phyloP scores from a whole-genome alignment of 2,329 filamentous ascomycete species.

The Coniochaeta sp. region DNA sequence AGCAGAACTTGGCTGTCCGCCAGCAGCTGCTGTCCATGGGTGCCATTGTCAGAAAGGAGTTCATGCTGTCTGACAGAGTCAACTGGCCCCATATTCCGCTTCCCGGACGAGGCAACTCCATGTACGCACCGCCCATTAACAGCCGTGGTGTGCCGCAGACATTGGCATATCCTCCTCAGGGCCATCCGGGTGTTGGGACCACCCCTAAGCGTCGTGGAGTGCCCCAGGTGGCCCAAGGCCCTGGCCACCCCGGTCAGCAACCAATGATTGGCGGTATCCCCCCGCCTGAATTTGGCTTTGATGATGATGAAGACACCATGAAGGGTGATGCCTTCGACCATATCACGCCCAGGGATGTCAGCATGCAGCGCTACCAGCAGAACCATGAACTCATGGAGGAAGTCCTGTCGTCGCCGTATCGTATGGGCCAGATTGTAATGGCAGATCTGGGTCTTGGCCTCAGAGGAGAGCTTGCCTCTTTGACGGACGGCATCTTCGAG shows the following conservation, averaged over 20 bases:
- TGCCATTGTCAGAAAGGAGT: slow-evolving; percentile 82
- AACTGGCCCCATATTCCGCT: slow-evolving; percentile 85
- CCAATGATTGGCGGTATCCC: slow-evolving; percentile 14
- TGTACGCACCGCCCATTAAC: slow-evolving; percentile 38
- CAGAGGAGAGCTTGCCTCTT: slow-evolving; percentile 69
- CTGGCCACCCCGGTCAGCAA: slow-evolving; percentile 18
- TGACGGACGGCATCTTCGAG: slow-evolving; percentile 84
- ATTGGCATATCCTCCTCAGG: slow-evolving; percentile 55
- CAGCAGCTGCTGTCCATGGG: slow-evolving; percentile 66
- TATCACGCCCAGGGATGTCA: slow-evolving; percentile 83
- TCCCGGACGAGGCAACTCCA: slow-evolving; percentile 46
- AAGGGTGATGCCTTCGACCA: slow-evolving; percentile 86
- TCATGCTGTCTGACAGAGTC: slow-evolving; percentile 82
- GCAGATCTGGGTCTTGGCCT: slow-evolving; percentile 81
- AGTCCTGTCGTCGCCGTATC: slow-evolving; percentile 83
- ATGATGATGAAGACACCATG: slow-evolving; percentile 86
- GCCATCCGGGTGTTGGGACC: slow-evolving; percentile 34
- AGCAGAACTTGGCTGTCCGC: slow-evolving; percentile 53
- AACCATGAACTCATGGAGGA: slow-evolving; percentile 99
- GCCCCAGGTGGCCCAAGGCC: slow-evolving; percentile 4
- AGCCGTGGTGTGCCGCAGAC: slow-evolving; percentile 46
- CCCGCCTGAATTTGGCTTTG: slow-evolving; percentile 42
- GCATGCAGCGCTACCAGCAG: slow-evolving; percentile 77
- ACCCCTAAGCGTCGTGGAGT: slow-evolving; percentile 43
- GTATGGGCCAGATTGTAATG: slow-evolving; percentile 76